These are phyloP conservation scores for Mortierella antarctica DNA, from an alignment of 192 early-diverging fungal species.

Conservation along the genomic window DNA sequence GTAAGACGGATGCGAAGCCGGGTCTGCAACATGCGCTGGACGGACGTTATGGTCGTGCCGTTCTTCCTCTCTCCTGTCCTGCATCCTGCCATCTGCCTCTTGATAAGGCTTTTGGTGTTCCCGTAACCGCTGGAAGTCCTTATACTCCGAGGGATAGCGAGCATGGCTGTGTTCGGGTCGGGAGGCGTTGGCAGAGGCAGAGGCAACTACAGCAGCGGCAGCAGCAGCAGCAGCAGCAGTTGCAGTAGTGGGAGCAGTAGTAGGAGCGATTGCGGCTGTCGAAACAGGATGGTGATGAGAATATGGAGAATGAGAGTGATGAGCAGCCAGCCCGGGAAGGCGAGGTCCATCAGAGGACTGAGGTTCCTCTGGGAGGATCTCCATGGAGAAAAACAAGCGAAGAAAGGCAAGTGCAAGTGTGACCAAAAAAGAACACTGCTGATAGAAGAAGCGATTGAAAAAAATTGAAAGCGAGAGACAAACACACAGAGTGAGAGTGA, in stretches of 20 bases:
- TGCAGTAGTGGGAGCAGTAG: conserved; percentile 3
- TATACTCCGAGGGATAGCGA: not conserved
- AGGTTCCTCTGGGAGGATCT: conserved; percentile 11
- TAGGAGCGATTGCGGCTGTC: not conserved
- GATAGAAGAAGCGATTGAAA: not conserved
- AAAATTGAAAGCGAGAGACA: not conserved
- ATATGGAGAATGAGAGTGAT: not conserved
- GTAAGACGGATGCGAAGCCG: too few relatives aligned
- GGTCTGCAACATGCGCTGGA: too few relatives aligned
- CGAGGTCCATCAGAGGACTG: conserved; percentile 11
- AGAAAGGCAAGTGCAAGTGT: not conserved
- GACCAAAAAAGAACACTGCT: not conserved
- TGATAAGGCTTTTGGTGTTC: not conserved
- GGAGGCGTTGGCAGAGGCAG: not conserved
- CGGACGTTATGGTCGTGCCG: not conserved
- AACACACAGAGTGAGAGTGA: not conserved
- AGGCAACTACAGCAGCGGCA: not conserved
- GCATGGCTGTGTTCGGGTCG: not conserved
- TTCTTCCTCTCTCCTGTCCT: too few relatives aligned
- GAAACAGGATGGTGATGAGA: not conserved
- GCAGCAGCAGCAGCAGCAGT: not conserved
- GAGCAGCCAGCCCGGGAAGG: not conserved
- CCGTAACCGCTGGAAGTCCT: not conserved
- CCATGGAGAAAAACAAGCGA: conserved; percentile 6
- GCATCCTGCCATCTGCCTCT: not conserved